Conservation (phyloP, 2,329 filamentous ascomycete genomes). For the Colletotrichum gloeosporioides region DNA sequence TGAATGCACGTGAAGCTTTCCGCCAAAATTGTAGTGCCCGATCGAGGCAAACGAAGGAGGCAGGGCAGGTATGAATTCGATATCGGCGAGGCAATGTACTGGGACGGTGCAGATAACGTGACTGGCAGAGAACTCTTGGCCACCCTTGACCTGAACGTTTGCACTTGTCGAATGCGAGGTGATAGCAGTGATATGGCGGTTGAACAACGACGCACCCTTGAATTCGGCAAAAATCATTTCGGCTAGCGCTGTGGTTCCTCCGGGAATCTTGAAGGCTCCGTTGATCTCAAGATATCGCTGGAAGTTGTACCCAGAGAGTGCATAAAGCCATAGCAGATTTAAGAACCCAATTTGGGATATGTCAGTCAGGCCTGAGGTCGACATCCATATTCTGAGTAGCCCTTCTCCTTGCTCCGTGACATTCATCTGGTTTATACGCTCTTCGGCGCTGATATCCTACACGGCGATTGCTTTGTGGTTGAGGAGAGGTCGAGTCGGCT, state of each 20-base stretch:
- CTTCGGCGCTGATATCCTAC: not conserved
- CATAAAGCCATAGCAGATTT: not conserved
- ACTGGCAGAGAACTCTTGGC: not conserved
- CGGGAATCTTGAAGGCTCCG: not conserved
- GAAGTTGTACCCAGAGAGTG: not conserved
- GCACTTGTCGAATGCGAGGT: fast-evolving
- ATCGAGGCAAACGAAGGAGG: not conserved
- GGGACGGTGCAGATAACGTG: not conserved
- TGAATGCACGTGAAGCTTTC: not conserved
- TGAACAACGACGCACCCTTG: not conserved
- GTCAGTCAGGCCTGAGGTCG: not conserved
- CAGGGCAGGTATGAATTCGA: not conserved
- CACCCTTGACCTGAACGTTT: not conserved
- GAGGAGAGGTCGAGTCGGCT: not conserved
- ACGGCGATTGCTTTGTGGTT: not conserved
- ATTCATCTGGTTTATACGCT: not conserved
- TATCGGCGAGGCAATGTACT: not conserved
- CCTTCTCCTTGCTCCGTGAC: not conserved
- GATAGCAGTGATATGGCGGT: not conserved
- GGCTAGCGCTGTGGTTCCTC: not conserved
- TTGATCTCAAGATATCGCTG: not conserved
- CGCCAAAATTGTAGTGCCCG: not conserved
- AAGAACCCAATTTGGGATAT: not conserved
- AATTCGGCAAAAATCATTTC: not conserved
- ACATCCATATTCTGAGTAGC: not conserved